Conservation (phyloP, 768 basidiomycete species). For the Daedalea quercina region DNA sequence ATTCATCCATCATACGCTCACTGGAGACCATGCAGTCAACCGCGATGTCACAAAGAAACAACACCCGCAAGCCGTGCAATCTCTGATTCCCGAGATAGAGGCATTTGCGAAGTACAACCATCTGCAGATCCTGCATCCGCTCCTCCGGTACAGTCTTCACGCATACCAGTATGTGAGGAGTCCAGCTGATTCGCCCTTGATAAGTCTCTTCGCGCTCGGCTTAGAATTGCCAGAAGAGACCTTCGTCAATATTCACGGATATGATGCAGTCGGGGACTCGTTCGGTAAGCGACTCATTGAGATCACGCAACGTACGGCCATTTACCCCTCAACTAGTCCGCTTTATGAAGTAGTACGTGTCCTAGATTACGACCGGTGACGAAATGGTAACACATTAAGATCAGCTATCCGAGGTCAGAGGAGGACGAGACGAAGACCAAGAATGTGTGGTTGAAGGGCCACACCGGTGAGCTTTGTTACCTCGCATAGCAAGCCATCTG, state of each 20-base stretch:
- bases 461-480: slow-evolving; percentile 20
- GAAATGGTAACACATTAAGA: neutral
- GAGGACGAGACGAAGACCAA: slow-evolving; percentile 25
- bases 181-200: neutral
- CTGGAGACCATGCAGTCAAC: slow-evolving; percentile 39
- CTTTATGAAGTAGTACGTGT: slow-evolving; percentile 18
- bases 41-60: slow-evolving; percentile 37
- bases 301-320: neutral
- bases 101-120: slow-evolving; percentile 47
- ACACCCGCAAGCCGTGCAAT: slow-evolving; percentile 44
- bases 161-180: neutral
- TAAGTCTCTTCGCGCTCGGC: slow-evolving; percentile 35
- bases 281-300: slow-evolving; percentile 21
- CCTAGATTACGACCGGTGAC: neutral
- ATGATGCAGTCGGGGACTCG: slow-evolving; percentile 30
- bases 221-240: slow-evolving; percentile 41
- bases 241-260: slow-evolving; percentile 33
- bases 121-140: slow-evolving; percentile 40
- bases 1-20: neutral
- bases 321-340: slow-evolving; percentile 5
- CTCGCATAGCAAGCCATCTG: neutral
- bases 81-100: slow-evolving; percentile 46
- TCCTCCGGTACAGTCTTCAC: slow-evolving; percentile 31
- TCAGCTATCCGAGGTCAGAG: slow-evolving; percentile 26
- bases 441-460: slow-evolving; percentile 31